phyloP scores from a whole-genome alignment of 345 rosid species.

The Clarkia xantiana region DNA sequence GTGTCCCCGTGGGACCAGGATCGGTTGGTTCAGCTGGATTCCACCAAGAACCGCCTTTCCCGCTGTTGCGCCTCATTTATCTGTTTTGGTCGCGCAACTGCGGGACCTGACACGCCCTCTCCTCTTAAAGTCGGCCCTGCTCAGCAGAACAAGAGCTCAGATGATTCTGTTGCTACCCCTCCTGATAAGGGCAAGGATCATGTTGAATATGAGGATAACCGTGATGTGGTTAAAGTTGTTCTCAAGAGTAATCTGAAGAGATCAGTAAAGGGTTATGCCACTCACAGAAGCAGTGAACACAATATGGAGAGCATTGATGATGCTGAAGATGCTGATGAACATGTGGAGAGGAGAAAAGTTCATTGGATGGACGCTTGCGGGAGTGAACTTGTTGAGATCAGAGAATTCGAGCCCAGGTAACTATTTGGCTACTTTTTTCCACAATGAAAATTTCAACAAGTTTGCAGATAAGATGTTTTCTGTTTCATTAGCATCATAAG shows the following conservation, averaged over 20 bases:
- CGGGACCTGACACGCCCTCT: slow-evolving; percentile 61
- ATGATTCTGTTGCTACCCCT: slow-evolving; percentile 24
- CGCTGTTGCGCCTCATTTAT: slow-evolving; percentile 75
- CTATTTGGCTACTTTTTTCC: too few species aligned
- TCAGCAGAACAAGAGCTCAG: slow-evolving; percentile 36
- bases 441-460: too few species aligned
- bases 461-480: too few species aligned
- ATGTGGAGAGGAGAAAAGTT: slow-evolving; percentile 57
- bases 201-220: slow-evolving; percentile 25
- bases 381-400: slow-evolving; percentile 68
- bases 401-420: slow-evolving; percentile 95
- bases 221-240: slow-evolving; percentile 25
- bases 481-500: too few species aligned
- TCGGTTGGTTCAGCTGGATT: slow-evolving; percentile 99
- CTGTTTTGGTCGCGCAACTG: slow-evolving; percentile 84
- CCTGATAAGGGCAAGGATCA: slow-evolving; percentile 28
- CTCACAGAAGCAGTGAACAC: slow-evolving; percentile 21
- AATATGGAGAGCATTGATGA: slow-evolving; percentile 21
- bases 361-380: slow-evolving; percentile 96
- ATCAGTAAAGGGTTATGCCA: slow-evolving; percentile 24
- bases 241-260: slow-evolving; percentile 81
- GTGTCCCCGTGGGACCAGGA: slow-evolving; percentile 88
- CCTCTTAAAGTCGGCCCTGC: slow-evolving; percentile 73
- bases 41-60: slow-evolving; percentile 60
- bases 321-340: slow-evolving; percentile 26